phyloP scores from a whole-genome alignment of 371 early-diverging fungal genomes.

The Saksenaea oblongispora region DNA sequence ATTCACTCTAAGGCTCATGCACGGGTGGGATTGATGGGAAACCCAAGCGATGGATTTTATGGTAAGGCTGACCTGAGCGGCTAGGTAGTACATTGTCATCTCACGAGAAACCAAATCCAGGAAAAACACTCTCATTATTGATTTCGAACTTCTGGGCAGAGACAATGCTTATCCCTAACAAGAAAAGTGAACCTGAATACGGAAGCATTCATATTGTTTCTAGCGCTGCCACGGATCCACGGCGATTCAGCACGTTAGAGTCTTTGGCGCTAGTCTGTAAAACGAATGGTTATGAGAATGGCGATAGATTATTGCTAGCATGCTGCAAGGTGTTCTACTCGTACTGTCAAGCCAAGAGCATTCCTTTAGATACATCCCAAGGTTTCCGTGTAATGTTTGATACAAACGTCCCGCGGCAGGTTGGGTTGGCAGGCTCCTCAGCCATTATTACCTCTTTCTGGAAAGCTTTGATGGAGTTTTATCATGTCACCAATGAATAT shows the following conservation, averaged over 20 bases:
- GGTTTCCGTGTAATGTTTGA: constrained; percentile 60
- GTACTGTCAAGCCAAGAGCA: constrained; percentile 41
- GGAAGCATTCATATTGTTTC: constrained; percentile 41
- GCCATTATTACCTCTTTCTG: constrained; percentile 67
- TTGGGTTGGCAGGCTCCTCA: constrained; percentile 73
- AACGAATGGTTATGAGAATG: constrained; percentile 65
- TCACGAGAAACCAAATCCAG: constrained; percentile 8
- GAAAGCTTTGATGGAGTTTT: constrained; percentile 52
- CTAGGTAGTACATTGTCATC: background rate
- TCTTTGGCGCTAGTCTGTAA: constrained; percentile 36
- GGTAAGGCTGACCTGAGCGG: constrained; percentile 29
- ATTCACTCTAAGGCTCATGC: constrained; percentile 55
- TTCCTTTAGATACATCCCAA: constrained; percentile 37
- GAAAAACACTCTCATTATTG: constrained; percentile 62
- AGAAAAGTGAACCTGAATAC: constrained; percentile 25
- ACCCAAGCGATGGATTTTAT: constrained; percentile 73
- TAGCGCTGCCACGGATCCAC: constrained; percentile 49
- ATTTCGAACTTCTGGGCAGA: constrained; percentile 70
- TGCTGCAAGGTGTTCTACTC: constrained; percentile 61
- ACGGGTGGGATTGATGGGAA: constrained; percentile 72
- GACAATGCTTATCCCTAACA: constrained; percentile 58
- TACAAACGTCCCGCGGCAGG: constrained; percentile 74
- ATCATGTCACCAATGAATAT: constrained; percentile 33
- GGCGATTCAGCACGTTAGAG: constrained; percentile 39
- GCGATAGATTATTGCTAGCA: constrained; percentile 58